These are phyloP conservation scores for Nelumbo lutea DNA, from an alignment of 164 flowering plant genomes.

Conservation along the genomic window DNA sequence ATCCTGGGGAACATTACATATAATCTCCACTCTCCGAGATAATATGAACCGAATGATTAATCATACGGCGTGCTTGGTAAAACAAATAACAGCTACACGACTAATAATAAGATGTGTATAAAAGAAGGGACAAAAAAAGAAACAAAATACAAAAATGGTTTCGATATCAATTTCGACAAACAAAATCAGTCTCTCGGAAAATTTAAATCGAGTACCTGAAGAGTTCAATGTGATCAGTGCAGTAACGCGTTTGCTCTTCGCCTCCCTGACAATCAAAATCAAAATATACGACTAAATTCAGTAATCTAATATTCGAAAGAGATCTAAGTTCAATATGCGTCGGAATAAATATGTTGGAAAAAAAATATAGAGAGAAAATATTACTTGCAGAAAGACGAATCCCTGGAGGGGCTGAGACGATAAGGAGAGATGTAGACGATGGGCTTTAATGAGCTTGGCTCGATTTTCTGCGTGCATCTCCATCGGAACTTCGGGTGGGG, in stretches of 20 bases:
- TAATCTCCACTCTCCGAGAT: neutral
- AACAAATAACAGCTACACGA: neutral
- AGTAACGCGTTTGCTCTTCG: constrained; percentile 75
- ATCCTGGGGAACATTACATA: no score
- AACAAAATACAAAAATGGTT: neutral
- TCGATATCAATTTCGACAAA: no score
- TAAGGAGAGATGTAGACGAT: constrained; percentile 51
- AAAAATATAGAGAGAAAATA: neutral
- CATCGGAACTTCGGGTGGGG: constrained; percentile 66
- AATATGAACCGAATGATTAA: neutral
- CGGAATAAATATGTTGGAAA: neutral
- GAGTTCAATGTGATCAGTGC: constrained; percentile 77
- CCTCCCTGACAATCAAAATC: constrained; percentile 58
- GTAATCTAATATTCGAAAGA: neutral
- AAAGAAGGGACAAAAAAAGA: neutral
- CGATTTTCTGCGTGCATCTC: constrained; percentile 67
- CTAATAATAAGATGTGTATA: neutral
- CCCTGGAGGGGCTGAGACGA: constrained; percentile 65
- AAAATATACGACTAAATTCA: neutral
- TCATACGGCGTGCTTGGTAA: neutral
- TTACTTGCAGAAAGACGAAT: constrained; percentile 75
- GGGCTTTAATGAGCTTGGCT: constrained; percentile 43
- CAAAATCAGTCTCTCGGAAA: no score
- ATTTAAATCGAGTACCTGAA: constrained; percentile 45
- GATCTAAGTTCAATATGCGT: neutral